These are phyloP conservation scores for Candida quercuum DNA, from an alignment of 805 yeast genomes.

Conservation along the genomic window DNA sequence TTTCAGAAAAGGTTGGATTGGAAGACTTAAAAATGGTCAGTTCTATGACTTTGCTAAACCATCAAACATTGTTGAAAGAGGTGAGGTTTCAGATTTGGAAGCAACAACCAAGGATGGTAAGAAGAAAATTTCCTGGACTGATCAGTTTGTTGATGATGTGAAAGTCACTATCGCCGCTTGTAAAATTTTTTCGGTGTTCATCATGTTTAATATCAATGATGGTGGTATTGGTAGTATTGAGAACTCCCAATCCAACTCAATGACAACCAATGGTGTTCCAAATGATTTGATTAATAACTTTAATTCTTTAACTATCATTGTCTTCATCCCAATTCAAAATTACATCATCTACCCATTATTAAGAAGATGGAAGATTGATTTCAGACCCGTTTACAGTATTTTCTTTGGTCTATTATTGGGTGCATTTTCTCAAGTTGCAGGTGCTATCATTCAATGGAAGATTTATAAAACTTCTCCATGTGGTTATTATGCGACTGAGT, in stretches of 20 bases:
- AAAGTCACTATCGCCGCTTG: slow-evolving; percentile 61
- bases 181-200: slow-evolving; percentile 65
- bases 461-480: slow-evolving; percentile 73
- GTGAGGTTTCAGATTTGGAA: slow-evolving; percentile 22
- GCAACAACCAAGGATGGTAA: slow-evolving; percentile 19
- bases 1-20: slow-evolving; percentile 36
- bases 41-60: slow-evolving; percentile 62
- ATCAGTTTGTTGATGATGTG: slow-evolving; percentile 71
- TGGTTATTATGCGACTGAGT: slow-evolving; percentile 55
- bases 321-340: slow-evolving; percentile 74
- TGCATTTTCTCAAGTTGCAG: slow-evolving; percentile 27
- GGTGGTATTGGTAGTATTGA: slow-evolving; percentile 49
- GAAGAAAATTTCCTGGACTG: slow-evolving; percentile 45
- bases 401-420: slow-evolving; percentile 64
- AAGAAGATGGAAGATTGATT: slow-evolving; percentile 41
- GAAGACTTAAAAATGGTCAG: slow-evolving; percentile 32
- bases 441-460: slow-evolving; percentile 63
- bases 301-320: slow-evolving; percentile 68
- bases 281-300: slow-evolving; percentile 75
- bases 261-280: slow-evolving; percentile 74
- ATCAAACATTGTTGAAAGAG: slow-evolving; percentile 39
- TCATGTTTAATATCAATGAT: slow-evolving; percentile 70
- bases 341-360: slow-evolving; percentile 49
- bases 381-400: slow-evolving; percentile 70
- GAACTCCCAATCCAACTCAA: slow-evolving; percentile 55